phyloP scores from a whole-genome alignment of 768 basidiomycete species.

The Termitomyces sp. region DNA sequence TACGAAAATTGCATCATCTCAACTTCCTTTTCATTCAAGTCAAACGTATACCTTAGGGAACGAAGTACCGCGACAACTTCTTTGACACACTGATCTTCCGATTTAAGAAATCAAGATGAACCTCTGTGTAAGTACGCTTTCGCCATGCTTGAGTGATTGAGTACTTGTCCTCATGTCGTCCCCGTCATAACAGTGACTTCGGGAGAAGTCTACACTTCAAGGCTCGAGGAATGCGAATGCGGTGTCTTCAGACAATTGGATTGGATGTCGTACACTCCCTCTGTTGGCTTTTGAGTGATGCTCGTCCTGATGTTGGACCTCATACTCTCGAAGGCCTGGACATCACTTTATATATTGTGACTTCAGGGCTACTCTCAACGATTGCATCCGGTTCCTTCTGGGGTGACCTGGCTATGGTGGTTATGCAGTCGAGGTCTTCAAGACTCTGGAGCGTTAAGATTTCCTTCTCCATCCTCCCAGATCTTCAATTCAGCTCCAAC shows the following conservation, averaged over 20 bases:
- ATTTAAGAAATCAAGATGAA: too few species aligned
- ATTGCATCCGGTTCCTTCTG: neutral
- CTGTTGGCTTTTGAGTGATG: neutral
- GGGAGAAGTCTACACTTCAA: neutral
- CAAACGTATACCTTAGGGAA: too few species aligned
- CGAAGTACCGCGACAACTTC: too few species aligned
- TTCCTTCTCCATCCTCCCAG: neutral
- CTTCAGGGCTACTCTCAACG: too few species aligned
- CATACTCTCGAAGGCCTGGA: neutral
- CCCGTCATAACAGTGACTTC: neutral
- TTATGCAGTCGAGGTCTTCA: neutral
- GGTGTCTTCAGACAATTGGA: neutral
- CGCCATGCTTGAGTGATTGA: too few species aligned
- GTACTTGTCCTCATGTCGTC: too few species aligned
- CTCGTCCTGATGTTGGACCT: neutral
- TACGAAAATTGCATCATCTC: too few species aligned
- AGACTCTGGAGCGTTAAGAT: neutral
- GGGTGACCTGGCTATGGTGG: neutral
- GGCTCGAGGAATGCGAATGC: neutral
- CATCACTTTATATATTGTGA: neutral
- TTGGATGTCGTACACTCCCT: neutral
- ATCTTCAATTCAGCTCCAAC: neutral
- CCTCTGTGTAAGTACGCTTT: too few species aligned
- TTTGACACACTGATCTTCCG: too few species aligned
- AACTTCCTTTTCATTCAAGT: too few species aligned